Evolutionary conservation across 148 eudicot genomes (phyloP).

Genomic region (Amaranthus palmeri): DNA sequence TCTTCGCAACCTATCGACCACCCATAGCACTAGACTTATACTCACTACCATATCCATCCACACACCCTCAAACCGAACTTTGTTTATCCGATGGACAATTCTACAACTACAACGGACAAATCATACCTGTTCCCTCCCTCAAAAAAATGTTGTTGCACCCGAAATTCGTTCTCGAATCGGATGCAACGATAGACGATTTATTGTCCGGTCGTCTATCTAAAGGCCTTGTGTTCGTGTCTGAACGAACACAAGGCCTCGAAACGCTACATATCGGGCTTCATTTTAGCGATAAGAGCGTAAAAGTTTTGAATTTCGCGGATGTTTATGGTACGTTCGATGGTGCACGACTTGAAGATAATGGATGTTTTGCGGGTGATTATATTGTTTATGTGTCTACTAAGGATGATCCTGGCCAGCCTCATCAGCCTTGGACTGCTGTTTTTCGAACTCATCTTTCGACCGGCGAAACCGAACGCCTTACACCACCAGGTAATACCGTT

Average conservation of each 20-base stretch:
- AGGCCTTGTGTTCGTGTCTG: slow-evolving; percentile 9
- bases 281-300: background rate
- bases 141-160: slow-evolving; percentile 5
- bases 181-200: background rate
- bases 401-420: slow-evolving; percentile 4
- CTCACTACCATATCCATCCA: slow-evolving; percentile 8
- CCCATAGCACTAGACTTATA: slow-evolving; percentile 14
- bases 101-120: slow-evolving; percentile 10
- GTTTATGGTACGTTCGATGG: slow-evolving; percentile 5
- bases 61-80: background rate
- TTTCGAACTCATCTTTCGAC: slow-evolving; percentile 13
- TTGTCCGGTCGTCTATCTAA: background rate
- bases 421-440: slow-evolving; percentile 23
- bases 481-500: slow-evolving; percentile 10
- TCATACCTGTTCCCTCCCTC: background rate
- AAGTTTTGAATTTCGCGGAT: slow-evolving; percentile 8
- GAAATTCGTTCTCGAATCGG: background rate
- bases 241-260: slow-evolving; percentile 7
- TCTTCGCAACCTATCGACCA: slow-evolving; percentile 17
- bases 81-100: background rate
- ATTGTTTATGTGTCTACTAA: slow-evolving; percentile 2
- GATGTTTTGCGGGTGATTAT: slow-evolving; percentile 9
- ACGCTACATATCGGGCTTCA: slow-evolving; percentile 7
- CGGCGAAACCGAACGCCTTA: slow-evolving; percentile 16
- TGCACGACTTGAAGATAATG: slow-evolving; percentile 3